These are phyloP conservation scores for Clathrus columnatus DNA, from an alignment of 768 basidiomycete genomes.

Conservation along the genomic window DNA sequence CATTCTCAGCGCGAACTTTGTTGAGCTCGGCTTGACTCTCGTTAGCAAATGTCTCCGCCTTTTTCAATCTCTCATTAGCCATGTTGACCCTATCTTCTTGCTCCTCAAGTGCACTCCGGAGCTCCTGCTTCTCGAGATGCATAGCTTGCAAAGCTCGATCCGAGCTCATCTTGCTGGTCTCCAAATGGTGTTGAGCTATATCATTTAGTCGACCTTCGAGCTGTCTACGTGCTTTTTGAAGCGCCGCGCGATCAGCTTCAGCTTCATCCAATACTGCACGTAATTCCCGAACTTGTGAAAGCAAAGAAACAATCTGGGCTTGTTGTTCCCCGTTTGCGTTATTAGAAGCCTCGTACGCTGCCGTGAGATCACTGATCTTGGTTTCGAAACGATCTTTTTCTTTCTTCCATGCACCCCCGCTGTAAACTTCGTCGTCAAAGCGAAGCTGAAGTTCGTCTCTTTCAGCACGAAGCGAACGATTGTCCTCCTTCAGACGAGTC, in stretches of 20 bases:
- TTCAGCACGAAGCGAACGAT: constrained; percentile 67
- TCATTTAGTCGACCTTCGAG: constrained; percentile 74
- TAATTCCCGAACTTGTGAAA: constrained; percentile 80
- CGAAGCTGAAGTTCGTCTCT: constrained; percentile 66
- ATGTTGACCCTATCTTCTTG: constrained; percentile 64
- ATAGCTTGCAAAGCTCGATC: constrained; percentile 70
- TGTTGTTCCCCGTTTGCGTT: constrained; percentile 74
- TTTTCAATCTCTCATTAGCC: constrained; percentile 71
- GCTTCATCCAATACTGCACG: constrained; percentile 77
- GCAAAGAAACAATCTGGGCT: constrained; percentile 71
- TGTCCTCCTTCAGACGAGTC: constrained; percentile 71
- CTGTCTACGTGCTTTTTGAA: constrained; percentile 75
- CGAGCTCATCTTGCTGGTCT: constrained; percentile 57
- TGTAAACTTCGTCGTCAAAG: constrained; percentile 71
- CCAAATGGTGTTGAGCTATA: constrained; percentile 68
- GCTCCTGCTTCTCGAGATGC: constrained; percentile 72
- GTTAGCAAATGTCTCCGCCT: constrained; percentile 65
- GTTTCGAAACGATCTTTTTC: constrained; percentile 82
- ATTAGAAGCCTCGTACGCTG: constrained; percentile 65
- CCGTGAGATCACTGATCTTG: constrained; percentile 67
- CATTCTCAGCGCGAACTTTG: constrained; percentile 71
- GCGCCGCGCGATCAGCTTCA: constrained; percentile 67
- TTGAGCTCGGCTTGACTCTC: constrained; percentile 73
- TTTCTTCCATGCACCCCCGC: constrained; percentile 74
- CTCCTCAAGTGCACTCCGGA: constrained; percentile 70